phyloP scores from a whole-genome alignment of 2,329 filamentous ascomycete genomes.

The Rutstroemia sp. region DNA sequence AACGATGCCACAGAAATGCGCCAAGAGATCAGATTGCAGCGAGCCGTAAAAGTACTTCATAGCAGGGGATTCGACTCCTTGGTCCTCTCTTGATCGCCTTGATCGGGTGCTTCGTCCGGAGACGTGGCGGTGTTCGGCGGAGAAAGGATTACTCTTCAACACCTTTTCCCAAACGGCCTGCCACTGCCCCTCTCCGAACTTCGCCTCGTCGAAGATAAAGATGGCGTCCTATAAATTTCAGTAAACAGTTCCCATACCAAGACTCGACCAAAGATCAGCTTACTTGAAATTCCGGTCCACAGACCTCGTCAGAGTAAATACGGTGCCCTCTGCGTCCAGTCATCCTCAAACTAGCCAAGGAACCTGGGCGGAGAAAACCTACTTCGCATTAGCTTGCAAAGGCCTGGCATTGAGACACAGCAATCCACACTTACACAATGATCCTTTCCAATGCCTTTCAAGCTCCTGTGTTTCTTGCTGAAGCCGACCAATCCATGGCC shows the following conservation, averaged over 20 bases:
- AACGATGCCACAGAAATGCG: slow-evolving; percentile 37
- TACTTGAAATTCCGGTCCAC: slow-evolving; percentile 23
- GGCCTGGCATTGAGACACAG: background rate
- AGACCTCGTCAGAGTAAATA: slow-evolving; percentile 16
- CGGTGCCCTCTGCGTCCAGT: background rate
- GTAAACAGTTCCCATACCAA: background rate
- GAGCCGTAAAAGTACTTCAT: slow-evolving; percentile 28
- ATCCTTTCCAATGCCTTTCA: slow-evolving; percentile 42
- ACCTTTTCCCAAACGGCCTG: slow-evolving; percentile 18
- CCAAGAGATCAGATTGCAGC: slow-evolving; percentile 29
- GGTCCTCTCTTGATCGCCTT: background rate
- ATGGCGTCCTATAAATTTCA: slow-evolving; percentile 19
- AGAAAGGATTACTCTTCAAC: slow-evolving; percentile 21
- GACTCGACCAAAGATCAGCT: background rate
- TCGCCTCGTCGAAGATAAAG: slow-evolving; percentile 22
- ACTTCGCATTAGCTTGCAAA: slow-evolving; percentile 6
- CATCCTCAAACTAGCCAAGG: slow-evolving; percentile 2
- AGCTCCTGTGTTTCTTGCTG: slow-evolving; percentile 30
- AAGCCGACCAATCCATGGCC: slow-evolving; percentile 35
- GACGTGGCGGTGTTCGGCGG: background rate
- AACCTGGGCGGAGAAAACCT: slow-evolving; percentile 17
- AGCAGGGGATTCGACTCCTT: slow-evolving; percentile 1
- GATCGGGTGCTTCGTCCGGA: background rate
- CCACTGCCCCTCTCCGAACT: slow-evolving; percentile 17
- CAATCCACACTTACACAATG: slow-evolving; percentile 32